Percentiles rank a stretch among this genome's conserved stretches.
Evolutionary conservation across 1,284 basidiomycete genomes (phyloP).

Genomic region (Cystobasidium slooffiae): DNA sequence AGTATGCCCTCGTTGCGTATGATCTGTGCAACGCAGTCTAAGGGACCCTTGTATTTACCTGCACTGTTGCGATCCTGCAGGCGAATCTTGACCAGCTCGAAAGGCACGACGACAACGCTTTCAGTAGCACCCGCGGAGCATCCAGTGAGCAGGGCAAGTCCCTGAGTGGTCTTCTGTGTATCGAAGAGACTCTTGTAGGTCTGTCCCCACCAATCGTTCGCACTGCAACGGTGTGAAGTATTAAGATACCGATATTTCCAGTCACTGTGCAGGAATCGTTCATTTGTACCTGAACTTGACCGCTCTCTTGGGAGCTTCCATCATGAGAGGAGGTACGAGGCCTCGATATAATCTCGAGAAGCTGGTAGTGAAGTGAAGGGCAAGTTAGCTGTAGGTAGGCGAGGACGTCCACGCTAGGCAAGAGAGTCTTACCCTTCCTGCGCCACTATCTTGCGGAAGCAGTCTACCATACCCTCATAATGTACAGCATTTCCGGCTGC

Average conservation of each 20-base stretch:
- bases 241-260: background rate
- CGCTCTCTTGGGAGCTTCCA: conserved; percentile 97
- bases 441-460: conserved; percentile 73
- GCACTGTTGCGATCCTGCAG: conserved; percentile 89
- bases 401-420: background rate
- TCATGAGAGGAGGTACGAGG: conserved; percentile 86
- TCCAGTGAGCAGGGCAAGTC: conserved; percentile 84
- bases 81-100: conserved; percentile 95
- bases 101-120: conserved; percentile 75
- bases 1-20: conserved; percentile 76
- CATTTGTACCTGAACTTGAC: conserved; percentile 73
- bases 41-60: conserved; percentile 73
- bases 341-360: conserved; percentile 86
- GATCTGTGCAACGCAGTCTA: conserved; percentile 83
- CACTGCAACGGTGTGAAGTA: conserved; percentile 6
- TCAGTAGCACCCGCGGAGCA: conserved; percentile 95
- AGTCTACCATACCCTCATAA: conserved; percentile 73
- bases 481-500: conserved; percentile 61
- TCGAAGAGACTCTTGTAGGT: conserved; percentile 68
- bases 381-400: background rate
- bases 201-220: conserved; percentile 72
- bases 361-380: conserved; percentile 58
- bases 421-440: conserved; percentile 73
- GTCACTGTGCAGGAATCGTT: too few species aligned
- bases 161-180: conserved; percentile 81